These are phyloP conservation scores for Cystobasidium pallidum DNA, from an alignment of 1,284 basidiomycete genomes.

Conservation along the genomic window DNA sequence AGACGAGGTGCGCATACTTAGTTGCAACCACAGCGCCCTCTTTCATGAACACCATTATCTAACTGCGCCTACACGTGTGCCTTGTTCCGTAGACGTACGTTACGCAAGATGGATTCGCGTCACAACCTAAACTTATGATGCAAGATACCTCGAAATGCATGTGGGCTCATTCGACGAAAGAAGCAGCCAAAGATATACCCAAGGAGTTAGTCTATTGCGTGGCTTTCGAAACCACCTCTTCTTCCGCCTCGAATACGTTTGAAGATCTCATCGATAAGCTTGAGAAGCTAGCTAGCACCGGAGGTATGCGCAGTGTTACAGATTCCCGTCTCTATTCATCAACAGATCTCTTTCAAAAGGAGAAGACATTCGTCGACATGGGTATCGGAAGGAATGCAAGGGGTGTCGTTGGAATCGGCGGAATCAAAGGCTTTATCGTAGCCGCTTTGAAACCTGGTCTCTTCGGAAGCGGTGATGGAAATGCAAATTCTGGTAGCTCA, in stretches of 20 bases:
- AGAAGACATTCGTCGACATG: slow-evolving; percentile 72
- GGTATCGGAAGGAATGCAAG: slow-evolving; percentile 77
- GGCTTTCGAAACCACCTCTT: slow-evolving; percentile 69
- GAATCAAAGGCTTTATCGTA: slow-evolving; percentile 86
- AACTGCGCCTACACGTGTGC: not conserved
- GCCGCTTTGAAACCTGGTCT: slow-evolving; percentile 68
- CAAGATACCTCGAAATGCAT: slow-evolving; percentile 73
- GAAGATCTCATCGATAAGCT: slow-evolving; percentile 40
- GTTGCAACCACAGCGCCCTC: too few relatives aligned
- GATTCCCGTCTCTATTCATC: slow-evolving; percentile 78
- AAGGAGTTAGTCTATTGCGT: slow-evolving; percentile 81
- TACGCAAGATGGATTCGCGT: slow-evolving; percentile 77
- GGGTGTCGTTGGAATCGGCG: slow-evolving; percentile 84
- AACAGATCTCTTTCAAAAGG: slow-evolving; percentile 75
- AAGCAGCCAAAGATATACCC: slow-evolving; percentile 74
- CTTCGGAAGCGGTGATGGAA: slow-evolving; percentile 8
- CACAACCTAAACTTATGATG: slow-evolving; percentile 65
- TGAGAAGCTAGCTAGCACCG: slow-evolving; percentile 35
- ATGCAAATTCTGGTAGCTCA: slow-evolving; percentile 57
- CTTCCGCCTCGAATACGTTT: slow-evolving; percentile 58
- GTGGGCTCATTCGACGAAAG: slow-evolving; percentile 79
- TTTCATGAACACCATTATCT: too few relatives aligned
- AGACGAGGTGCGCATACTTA: slow-evolving; percentile 74
- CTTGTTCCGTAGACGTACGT: slow-evolving; percentile 69
- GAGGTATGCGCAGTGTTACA: slow-evolving; percentile 42